Evolutionary conservation across 2,329 filamentous ascomycete genomes (phyloP), one percentile per base, ranked within the genome.

Genomic region (Neonectria punicea): DNA sequence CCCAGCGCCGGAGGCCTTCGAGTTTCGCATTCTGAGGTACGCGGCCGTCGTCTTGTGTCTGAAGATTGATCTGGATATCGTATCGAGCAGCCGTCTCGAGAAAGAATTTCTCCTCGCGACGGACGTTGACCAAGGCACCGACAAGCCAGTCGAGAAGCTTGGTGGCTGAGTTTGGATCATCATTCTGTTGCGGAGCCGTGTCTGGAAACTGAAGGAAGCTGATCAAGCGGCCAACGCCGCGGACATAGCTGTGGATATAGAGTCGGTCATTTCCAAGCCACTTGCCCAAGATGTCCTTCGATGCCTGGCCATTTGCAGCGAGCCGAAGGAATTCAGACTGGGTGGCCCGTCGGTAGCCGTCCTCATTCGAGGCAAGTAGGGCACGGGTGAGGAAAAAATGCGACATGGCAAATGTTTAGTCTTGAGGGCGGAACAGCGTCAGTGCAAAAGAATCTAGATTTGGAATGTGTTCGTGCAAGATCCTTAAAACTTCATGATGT

Each of bases 211-310:
- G 79, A 49, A 92, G 82, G 68, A 90, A 88, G 36, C 86, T 82
- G 30, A 93, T 85, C 8, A 92, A 78, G n/a, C 84, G 81, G 9
- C 90, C 90, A 22, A 89, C 86, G 70, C 91, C 92, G 28, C 86
- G 84, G 70, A 92, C 86, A 78, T 93, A 92, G 55, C 87, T 86
- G 68, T 92, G 89, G 36, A 90, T 88, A 78, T 93, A 92, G 64
- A 93, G 85, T 9, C 89, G 83, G 77, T 93, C 91, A 77, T 92
- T 91, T 13, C 88, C 87, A 47, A 93, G 87, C 91, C 91, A 93
- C 76, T 85, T 83, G 20, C 86, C 85, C 11, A 93, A 81, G 1
- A 83, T 79, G 0, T 81, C 73, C 53, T 87, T 87, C 18, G 86
- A 80, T 18, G 92, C 80, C 0, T 84, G 86, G 22, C 91, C 91